phyloP scores from a whole-genome alignment of 306 rosid genomes.

The Cyclanthera cordifolia region DNA sequence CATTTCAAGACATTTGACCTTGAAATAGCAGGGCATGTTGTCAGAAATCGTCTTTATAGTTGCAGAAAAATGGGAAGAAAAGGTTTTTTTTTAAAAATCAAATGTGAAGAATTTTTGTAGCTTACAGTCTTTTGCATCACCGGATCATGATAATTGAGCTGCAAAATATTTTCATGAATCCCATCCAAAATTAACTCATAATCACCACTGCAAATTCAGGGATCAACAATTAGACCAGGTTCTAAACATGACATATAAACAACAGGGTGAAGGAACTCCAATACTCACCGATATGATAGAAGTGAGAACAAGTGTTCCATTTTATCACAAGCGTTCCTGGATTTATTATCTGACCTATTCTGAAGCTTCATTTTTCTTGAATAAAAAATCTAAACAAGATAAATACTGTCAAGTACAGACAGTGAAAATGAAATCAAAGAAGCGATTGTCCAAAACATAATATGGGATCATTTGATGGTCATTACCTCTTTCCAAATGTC shows the following conservation, averaged over 20 bases:
- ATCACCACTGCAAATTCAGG: conserved; percentile 61
- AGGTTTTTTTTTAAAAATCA: not conserved
- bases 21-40: conserved; percentile 17
- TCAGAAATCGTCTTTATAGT: conserved; percentile 18
- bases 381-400: conserved; percentile 53
- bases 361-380: conserved; percentile 51
- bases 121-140: conserved; percentile 89
- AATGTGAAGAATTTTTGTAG: not conserved
- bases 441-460: conserved; percentile 11
- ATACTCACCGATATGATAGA: conserved; percentile 56
- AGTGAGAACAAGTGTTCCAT: conserved; percentile 61
- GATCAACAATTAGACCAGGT: conserved; percentile 6
- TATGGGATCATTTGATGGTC: conserved; percentile 3
- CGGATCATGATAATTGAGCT: conserved; percentile 84
- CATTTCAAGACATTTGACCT: conserved; percentile 74
- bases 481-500: conserved; percentile 90
- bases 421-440: conserved; percentile 7
- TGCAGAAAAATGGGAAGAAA: conserved; percentile 17
- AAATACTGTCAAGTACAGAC: not conserved
- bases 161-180: conserved; percentile 82
- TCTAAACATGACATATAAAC: not conserved
- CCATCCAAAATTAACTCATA: conserved; percentile 82
- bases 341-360: conserved; percentile 30
- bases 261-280: conserved; percentile 17
- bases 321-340: conserved; percentile 33